These are phyloP conservation scores for Voacanga thouarsii DNA, from an alignment of 257 asterid species.

Conservation along the genomic window DNA sequence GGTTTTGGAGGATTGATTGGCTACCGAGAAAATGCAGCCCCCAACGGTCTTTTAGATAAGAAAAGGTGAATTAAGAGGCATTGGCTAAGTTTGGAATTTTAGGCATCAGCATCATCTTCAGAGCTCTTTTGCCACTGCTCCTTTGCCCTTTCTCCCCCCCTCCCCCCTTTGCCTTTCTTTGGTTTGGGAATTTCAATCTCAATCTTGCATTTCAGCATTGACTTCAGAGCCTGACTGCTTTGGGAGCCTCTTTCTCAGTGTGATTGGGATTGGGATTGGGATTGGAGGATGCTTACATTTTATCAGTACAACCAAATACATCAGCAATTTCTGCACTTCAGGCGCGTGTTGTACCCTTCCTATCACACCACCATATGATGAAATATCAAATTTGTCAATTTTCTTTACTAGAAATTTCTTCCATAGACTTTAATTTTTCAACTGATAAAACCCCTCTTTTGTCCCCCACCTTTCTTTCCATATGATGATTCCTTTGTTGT, in stretches of 20 bases:
- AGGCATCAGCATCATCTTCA: conserved; percentile 31
- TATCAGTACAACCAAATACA: conserved; percentile 14
- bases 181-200: conserved; percentile 21
- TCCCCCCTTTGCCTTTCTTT: neutral
- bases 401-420: neutral
- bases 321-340: conserved; percentile 6
- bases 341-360: conserved; percentile 9
- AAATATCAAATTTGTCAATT: neutral
- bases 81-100: conserved; percentile 19
- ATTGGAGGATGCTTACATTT: conserved; percentile 28
- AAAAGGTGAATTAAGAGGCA: neutral
- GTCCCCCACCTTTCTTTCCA: no score
- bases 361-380: neutral
- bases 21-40: conserved; percentile 22
- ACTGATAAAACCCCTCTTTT: no score
- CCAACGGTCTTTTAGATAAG: conserved; percentile 31
- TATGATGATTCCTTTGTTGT: no score
- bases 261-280: conserved; percentile 7
- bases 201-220: conserved; percentile 38
- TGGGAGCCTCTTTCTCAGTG: neutral
- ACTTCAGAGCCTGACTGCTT: conserved; percentile 43
- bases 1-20: conserved; percentile 34
- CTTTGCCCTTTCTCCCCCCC: neutral
- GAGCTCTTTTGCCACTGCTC: neutral
- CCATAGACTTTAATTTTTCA: neutral